A percentile compares a stretch with the other conserved stretches of the same genome.
Conservation (phyloP, 2,329 filamentous ascomycete genomes). For the Fusarium multiceps region DNA sequence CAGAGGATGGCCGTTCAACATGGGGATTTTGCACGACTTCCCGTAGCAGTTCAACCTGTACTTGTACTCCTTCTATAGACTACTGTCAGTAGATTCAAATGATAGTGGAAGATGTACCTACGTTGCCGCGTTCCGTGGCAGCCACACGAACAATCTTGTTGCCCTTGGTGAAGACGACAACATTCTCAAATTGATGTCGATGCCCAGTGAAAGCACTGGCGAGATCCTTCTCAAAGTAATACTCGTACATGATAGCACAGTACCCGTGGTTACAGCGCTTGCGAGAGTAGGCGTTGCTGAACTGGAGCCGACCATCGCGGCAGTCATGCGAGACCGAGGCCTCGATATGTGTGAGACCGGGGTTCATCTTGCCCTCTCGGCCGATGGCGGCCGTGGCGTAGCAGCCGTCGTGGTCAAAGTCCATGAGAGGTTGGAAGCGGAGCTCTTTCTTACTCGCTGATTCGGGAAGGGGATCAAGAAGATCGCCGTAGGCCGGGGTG, state of each 20-base stretch:
- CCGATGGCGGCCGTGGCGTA: not conserved
- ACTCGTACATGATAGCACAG: not conserved
- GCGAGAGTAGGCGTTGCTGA: slow-evolving; percentile 6
- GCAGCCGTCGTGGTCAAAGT: not conserved
- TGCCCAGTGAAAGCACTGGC: not conserved
- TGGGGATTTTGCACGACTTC: not conserved
- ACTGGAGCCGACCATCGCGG: not conserved
- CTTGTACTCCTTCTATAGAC: not conserved
- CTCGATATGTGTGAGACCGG: not conserved
- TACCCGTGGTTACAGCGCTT: slow-evolving; percentile 9
- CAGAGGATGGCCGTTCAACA: not conserved
- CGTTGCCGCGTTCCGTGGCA: not conserved
- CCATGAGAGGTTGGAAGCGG: not conserved
- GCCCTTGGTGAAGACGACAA: not conserved
- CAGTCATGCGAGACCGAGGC: accelerated
- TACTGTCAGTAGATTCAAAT: not conserved
- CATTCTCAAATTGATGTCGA: not conserved
- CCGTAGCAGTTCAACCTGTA: not conserved
- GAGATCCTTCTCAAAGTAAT: not conserved
- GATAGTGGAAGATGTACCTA: not conserved
- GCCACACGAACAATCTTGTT: not conserved
- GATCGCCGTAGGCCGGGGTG: not conserved
- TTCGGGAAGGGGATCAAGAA: not conserved
- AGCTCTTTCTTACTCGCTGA: not conserved
- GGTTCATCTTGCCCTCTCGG: accelerated